Conservation (phyloP, 1,284 basidiomycete genomes). For the Pseudozyma pruni region DNA sequence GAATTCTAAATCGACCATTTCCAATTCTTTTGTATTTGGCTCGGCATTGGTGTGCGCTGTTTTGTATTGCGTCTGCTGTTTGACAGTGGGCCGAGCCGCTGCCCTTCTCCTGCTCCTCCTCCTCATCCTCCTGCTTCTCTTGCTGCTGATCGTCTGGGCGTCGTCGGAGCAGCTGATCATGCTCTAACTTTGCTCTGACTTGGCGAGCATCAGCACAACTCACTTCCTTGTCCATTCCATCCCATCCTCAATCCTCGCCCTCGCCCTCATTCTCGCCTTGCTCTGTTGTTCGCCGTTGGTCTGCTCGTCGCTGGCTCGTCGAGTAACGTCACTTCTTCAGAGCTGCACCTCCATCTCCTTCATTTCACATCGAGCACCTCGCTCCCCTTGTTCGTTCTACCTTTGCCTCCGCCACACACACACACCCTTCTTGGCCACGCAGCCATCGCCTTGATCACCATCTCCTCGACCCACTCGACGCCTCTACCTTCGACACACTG, state of each 20-base stretch:
- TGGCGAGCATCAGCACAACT: background rate
- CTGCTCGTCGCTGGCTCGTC: slow-evolving; percentile 32
- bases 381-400: too few species aligned
- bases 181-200: background rate
- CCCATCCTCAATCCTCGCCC: background rate
- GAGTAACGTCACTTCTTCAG: slow-evolving; percentile 2
- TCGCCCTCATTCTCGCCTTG: background rate
- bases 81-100: slow-evolving; percentile 4
- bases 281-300: slow-evolving; percentile 1
- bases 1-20: background rate
- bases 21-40: background rate
- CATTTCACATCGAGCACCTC: too few species aligned
- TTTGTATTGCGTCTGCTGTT: background rate
- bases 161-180: too few species aligned
- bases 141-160: too few species aligned
- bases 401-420: too few species aligned
- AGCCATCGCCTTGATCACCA: slow-evolving; percentile 6
- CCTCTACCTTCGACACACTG: background rate
- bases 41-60: background rate
- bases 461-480: background rate
- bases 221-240: background rate
- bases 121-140: too few species aligned
- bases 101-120: background rate
- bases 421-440: too few species aligned
- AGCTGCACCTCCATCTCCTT: background rate